Evolutionary conservation across 1,284 basidiomycete species (phyloP), one percentile per base, ranked within the genome.

Genomic region (Coniferiporia sulphurascens): DNA sequence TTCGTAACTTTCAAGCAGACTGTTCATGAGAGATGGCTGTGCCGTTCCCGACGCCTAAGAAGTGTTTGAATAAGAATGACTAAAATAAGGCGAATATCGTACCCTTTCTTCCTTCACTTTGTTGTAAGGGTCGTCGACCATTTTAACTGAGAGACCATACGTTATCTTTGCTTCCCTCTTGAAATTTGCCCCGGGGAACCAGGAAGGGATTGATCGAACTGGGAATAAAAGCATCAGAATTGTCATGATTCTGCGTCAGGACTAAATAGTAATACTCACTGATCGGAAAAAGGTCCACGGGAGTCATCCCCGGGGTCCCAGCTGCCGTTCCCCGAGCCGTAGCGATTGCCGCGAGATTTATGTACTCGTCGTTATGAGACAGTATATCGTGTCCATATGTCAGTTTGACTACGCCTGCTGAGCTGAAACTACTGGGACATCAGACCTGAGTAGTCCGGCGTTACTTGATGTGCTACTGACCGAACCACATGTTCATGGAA

Each of bases 401-500:
- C n/a, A 46, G 13, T 46, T 46, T 46, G 3, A 32, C 59, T 55
- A 43, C 53, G 54, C 8, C 44, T 53, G 7, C 45, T 12, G 58
- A 48, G n/a, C 51, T 59, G 3, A 55, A 21, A 12, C 57, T 59
- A 22, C 6, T 2, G 17, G 17, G 44, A 21, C 44, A 9, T 46
- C n/a, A 46, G 44, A 3, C 17, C 12, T 10, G 44, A 45, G 5
- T 6, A n/a, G n/a, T n/a, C 8, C 44, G 3, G 19, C 12, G 9
- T 46, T 3, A 46, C 27, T 27, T 27, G 27, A 27, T 9, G 17
- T 15, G 44, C 44, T 17, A 41, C 58, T 32, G 58, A 75, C 74
- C 70, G 63, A 35, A 65, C 63, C 13, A 72, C 62, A 58, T 73
- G 66, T 22, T 69, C 41, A 2, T 60, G 41, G 6, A 72, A 63